These are phyloP conservation scores for Litchi chinensis DNA, from an alignment of 345 rosid species.

Conservation along the genomic window DNA sequence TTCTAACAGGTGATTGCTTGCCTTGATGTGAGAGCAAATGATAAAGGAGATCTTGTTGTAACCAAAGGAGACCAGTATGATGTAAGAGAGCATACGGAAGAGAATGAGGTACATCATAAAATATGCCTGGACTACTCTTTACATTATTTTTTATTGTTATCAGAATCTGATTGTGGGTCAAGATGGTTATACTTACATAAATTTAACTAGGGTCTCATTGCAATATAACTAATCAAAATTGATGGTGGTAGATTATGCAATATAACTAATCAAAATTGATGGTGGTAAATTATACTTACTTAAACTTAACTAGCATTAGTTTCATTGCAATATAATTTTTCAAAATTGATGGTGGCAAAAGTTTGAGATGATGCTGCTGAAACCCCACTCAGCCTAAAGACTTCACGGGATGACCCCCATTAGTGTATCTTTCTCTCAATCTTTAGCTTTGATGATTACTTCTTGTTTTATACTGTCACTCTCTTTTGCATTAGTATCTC, in stretches of 20 bases:
- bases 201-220: too few relatives aligned
- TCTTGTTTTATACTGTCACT: neutral
- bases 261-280: neutral
- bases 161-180: neutral
- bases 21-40: conserved; percentile 95
- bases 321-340: neutral
- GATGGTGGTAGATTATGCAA: neutral
- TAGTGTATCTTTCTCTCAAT: neutral
- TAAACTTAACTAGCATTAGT: neutral
- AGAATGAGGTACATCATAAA: conserved; percentile 69
- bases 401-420: neutral
- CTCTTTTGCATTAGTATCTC: neutral
- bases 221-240: too few relatives aligned
- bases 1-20: conserved; percentile 87
- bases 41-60: conserved; percentile 95
- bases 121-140: neutral
- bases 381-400: neutral
- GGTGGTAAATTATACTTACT: neutral
- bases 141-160: neutral
- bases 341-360: neutral
- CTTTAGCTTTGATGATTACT: neutral
- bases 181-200: conserved; percentile 4
- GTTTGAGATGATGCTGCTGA: neutral
- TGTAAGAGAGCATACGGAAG: conserved; percentile 81
- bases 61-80: conserved; percentile 98